Evolutionary conservation across 345 rosid genomes (phyloP).

Genomic region (Corymbia maculata): DNA sequence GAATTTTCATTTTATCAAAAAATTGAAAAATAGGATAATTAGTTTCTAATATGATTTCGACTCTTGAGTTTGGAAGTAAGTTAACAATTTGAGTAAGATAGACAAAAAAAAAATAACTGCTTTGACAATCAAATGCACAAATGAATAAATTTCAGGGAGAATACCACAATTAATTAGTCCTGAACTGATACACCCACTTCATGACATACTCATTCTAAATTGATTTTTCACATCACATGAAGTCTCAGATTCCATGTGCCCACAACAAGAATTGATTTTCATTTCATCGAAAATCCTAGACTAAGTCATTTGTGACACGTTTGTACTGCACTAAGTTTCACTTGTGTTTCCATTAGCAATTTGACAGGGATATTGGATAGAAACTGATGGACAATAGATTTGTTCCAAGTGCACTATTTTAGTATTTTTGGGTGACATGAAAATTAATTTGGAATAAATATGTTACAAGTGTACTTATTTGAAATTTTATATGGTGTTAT

Average conservation of each 20-base stretch:
- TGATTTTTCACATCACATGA: neutral
- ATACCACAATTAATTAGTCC: neutral
- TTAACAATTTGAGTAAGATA: no score
- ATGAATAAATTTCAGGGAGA: neutral
- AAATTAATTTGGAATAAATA: neutral
- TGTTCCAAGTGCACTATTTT: neutral
- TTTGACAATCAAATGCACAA: neutral
- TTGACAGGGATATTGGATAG: neutral
- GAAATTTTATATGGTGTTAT: neutral
- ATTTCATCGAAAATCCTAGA: accelerated
- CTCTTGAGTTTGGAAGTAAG: no score
- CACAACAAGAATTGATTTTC: neutral
- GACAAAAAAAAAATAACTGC: no score
- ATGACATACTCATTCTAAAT: neutral
- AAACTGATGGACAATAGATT: neutral
- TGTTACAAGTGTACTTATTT: neutral
- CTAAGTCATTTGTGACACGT: accelerated
- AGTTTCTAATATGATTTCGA: no score
- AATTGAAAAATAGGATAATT: no score
- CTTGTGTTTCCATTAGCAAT: neutral
- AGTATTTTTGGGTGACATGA: neutral
- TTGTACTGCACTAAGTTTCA: neutral
- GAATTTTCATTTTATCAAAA: no score
- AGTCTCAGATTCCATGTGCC: accelerated
- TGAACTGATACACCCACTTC: accelerated